Percentiles rank a stretch among this genome's conserved stretches.
These are phyloP conservation scores for Russula ochroleuca DNA, from an alignment of 768 basidiomycete species.

Conservation along the genomic window DNA sequence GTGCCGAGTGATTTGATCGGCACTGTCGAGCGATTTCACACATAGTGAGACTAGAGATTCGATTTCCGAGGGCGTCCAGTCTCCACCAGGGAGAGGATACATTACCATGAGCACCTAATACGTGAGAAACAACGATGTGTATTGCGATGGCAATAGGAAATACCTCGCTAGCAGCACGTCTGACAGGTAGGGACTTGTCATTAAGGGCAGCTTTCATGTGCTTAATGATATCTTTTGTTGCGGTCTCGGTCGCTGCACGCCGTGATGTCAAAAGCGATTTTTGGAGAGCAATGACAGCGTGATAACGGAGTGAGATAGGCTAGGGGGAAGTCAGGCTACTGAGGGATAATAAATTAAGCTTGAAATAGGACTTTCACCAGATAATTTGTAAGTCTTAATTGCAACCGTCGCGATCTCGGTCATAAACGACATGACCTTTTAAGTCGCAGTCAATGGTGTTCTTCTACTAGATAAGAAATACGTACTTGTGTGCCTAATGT, in stretches of 20 bases:
- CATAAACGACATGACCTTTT: slow-evolving; percentile 93
- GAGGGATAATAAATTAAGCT: not conserved
- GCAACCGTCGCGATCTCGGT: slow-evolving; percentile 69
- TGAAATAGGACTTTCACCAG: slow-evolving; percentile 49
- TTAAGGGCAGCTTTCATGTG: slow-evolving; percentile 67
- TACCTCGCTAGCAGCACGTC: slow-evolving; percentile 80
- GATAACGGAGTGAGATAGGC: slow-evolving; percentile 78
- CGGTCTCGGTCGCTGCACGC: slow-evolving; percentile 75
- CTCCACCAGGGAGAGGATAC: slow-evolving; percentile 54
- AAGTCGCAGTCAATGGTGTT: not conserved
- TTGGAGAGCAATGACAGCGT: slow-evolving; percentile 71
- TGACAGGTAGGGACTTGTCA: slow-evolving; percentile 82
- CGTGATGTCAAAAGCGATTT: slow-evolving; percentile 79
- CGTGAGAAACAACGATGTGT: slow-evolving; percentile 26
- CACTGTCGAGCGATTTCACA: slow-evolving; percentile 69
- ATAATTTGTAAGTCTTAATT: slow-evolving; percentile 66
- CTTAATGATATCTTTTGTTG: slow-evolving; percentile 78
- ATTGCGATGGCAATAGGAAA: slow-evolving; percentile 18
- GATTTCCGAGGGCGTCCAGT: slow-evolving; percentile 62
- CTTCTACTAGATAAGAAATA: slow-evolving; percentile 6
- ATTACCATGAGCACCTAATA: slow-evolving; percentile 51
- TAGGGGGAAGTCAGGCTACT: slow-evolving; percentile 34
- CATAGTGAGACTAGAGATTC: slow-evolving; percentile 68
- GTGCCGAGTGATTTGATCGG: slow-evolving; percentile 81
- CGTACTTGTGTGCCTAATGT: slow-evolving; percentile 78